Base-by-base conservation (phyloP, 306 rosid genomes). In the Begonia fuchsioides region DNA sequence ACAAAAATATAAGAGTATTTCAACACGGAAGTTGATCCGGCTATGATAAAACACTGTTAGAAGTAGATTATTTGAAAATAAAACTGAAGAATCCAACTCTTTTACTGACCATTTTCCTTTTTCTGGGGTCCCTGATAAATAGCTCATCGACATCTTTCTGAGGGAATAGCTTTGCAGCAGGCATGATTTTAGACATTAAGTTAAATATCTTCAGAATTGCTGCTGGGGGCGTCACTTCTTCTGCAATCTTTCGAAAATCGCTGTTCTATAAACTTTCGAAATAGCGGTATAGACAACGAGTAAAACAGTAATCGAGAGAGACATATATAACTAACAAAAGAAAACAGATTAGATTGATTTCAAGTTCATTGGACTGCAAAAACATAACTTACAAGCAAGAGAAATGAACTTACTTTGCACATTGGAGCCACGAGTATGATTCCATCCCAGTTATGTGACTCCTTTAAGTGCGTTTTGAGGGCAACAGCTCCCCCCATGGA, bases 401-500 rank as follows among this genome's bases (percentile, higher is more conserved):
- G 51, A 49, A 49, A 68, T 38, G 41, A 13, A 43, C 87, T 59
- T 75, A 84, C 97, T 74, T 84, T 90, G 69, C 95, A 90, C 97
- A 90, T 90, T 18, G 94, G 95, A 44, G 97, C 97, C 39, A 84
- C 92, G 43, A 90, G 97, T 59, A 90, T 61, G 17, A 81, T 61
- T 32, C 94, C 97, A 59, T 81, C 92, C 95, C 87, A 90, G 40
- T 64, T 63, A 52, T 61, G 47, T 38, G 94, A 87, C 61, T 84
- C 79, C 76, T 77, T 90, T 58, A 84, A 70, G 73, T 84, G 97
- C 54, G 54, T 70, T 63, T 84, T 90, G 47, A 90, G 88, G 55
- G 94, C 73, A 72, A 90, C 72, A 14, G 95, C 95, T 58, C 95
- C 97, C 15, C 95, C 83, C 97, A 90, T 81, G 51, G 95, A 90